Conservation (phyloP, 73 alveolate species). For the Stentor roeselii region DNA sequence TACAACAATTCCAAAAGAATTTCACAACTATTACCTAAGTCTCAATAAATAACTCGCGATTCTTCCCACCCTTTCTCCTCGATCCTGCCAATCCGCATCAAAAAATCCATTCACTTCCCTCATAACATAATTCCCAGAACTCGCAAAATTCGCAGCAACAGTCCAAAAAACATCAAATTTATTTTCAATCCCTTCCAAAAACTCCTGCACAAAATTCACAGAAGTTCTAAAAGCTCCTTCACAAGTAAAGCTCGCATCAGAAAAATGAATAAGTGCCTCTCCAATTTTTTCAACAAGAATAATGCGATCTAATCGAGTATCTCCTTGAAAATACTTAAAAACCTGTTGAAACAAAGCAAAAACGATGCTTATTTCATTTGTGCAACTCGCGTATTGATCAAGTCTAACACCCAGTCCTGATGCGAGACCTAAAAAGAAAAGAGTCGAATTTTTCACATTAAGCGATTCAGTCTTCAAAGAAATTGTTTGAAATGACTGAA, state of each 20-base stretch:
- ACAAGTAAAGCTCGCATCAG: background rate
- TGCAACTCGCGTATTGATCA: background rate
- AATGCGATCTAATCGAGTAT: background rate
- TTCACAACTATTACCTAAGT: background rate
- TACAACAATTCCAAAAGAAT: too few relatives aligned
- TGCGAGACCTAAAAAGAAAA: background rate
- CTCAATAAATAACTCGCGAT: background rate
- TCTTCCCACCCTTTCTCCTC: background rate
- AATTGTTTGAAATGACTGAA: background rate
- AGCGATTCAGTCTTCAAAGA: background rate
- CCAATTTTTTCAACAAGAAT: background rate
- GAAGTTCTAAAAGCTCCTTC: background rate
- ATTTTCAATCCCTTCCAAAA: background rate
- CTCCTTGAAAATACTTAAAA: background rate
- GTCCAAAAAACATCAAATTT: background rate
- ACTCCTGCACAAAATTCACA: background rate
- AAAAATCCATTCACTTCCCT: background rate
- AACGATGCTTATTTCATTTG: background rate
- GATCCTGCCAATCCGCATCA: background rate
- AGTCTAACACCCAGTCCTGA: background rate
- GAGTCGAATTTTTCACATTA: background rate
- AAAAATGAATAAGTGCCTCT: background rate
- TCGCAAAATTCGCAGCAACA: background rate
- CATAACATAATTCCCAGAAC: background rate
- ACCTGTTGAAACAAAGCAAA: background rate